Evolutionary conservation across 1,139 yeast genomes (phyloP).

Genomic region (Yamadazyma spencermartinsiae): DNA sequence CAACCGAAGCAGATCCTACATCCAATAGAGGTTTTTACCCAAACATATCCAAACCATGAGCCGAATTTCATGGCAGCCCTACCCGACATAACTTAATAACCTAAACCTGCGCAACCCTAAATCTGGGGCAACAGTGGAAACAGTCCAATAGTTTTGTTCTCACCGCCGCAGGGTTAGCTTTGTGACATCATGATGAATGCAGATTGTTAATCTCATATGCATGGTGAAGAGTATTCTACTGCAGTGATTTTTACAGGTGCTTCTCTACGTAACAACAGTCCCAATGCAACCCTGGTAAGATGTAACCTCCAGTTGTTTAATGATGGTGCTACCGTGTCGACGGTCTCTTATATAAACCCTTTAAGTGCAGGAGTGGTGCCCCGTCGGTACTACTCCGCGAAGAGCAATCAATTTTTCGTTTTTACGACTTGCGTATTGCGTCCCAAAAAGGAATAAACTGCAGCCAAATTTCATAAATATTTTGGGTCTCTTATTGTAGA

Average conservation of each 20-base stretch:
- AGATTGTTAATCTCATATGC: too few relatives aligned
- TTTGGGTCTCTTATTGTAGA: neutral
- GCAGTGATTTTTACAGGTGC: too few relatives aligned
- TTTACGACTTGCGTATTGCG: neutral
- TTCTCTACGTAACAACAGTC: too few relatives aligned
- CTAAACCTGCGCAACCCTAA: too few relatives aligned
- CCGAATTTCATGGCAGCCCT: too few relatives aligned
- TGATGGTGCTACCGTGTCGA: neutral
- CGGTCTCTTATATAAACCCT: neutral
- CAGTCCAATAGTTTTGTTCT: neutral
- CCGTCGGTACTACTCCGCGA: neutral
- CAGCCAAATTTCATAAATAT: neutral
- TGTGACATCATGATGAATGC: too few relatives aligned
- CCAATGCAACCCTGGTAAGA: neutral
- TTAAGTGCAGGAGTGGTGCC: neutral
- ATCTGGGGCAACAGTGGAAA: neutral
- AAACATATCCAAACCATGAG: too few relatives aligned
- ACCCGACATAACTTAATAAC: too few relatives aligned
- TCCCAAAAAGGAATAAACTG: slow-evolving; percentile 3
- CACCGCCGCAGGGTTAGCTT: too few relatives aligned
- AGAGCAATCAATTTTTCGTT: neutral
- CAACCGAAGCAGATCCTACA: too few relatives aligned
- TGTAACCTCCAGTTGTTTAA: neutral
- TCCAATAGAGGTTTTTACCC: too few relatives aligned
- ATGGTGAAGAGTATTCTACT: too few relatives aligned